Evolutionary conservation across 202 grass and related monocot species (phyloP).

Genomic region (Schoenoplectus tabernaemontani): DNA sequence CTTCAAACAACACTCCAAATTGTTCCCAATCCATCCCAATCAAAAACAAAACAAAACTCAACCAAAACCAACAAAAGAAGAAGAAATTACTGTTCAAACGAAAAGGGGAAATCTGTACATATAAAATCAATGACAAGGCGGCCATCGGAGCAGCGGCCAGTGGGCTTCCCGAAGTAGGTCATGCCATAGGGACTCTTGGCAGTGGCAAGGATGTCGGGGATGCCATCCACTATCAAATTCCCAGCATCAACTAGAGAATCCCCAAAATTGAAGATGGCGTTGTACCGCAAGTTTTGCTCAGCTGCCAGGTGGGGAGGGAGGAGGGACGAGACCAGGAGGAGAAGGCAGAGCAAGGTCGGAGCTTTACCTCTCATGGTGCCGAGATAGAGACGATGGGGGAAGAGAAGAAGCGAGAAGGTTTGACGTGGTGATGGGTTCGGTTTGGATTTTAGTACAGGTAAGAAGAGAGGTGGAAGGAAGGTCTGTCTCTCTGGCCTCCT

Average conservation of each 20-base stretch:
- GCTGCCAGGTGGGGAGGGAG: not conserved
- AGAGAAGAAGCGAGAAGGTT: constrained; percentile 23
- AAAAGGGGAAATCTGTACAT: constrained; percentile 21
- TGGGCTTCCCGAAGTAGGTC: constrained; percentile 73
- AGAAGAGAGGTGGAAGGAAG: constrained; percentile 2
- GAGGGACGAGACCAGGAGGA: not conserved
- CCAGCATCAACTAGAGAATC: constrained; percentile 83
- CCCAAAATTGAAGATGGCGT: constrained; percentile 83
- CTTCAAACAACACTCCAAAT: not conserved
- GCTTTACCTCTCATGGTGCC: not conserved
- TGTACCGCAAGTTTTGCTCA: constrained; percentile 34
- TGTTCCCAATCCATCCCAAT: not conserved
- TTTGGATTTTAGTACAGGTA: constrained; percentile 41
- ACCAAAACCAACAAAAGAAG: not conserved
- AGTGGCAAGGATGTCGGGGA: constrained; percentile 38
- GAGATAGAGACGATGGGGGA: not conserved
- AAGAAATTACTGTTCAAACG: not conserved
- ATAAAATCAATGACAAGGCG: constrained; percentile 93
- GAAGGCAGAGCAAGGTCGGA: not conserved
- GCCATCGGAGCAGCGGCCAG: constrained; percentile 92
- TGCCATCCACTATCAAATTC: constrained; percentile 52
- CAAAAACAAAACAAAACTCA: not conserved
- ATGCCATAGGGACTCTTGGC: constrained; percentile 66
- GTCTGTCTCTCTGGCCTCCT: not conserved
- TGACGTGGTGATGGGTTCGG: constrained; percentile 25